Conservation (phyloP, 495 filamentous ascomycete genomes). For the Clohesyomyces aquaticus region DNA sequence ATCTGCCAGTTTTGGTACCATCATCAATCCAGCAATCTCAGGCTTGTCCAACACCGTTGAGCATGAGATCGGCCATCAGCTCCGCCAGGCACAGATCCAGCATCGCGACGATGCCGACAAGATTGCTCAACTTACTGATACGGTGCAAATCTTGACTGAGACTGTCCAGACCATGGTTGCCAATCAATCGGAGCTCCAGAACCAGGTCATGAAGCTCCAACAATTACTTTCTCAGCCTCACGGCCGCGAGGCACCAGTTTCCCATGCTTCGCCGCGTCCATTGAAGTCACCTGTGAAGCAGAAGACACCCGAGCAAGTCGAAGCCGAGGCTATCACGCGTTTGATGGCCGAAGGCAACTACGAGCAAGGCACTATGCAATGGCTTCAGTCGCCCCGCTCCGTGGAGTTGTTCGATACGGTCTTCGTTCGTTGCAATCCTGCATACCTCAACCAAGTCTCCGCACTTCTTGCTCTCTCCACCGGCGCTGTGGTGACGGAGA, state of each 20-base stretch:
- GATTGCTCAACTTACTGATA: slow-evolving; percentile 77
- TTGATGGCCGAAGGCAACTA: slow-evolving; percentile 67
- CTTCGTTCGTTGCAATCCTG: slow-evolving; percentile 72
- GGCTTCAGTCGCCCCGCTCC: slow-evolving; percentile 81
- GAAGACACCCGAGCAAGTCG: slow-evolving; percentile 64
- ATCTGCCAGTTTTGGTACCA: slow-evolving; percentile 60
- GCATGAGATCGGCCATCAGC: slow-evolving; percentile 62
- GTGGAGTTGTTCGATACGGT: slow-evolving; percentile 78
- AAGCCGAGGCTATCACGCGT: slow-evolving; percentile 65
- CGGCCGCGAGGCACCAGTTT: slow-evolving; percentile 8
- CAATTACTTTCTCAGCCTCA: slow-evolving; percentile 44
- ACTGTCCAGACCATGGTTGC: slow-evolving; percentile 73
- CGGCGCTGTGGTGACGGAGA: slow-evolving; percentile 74
- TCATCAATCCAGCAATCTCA: slow-evolving; percentile 67
- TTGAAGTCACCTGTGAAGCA: slow-evolving; percentile 30
- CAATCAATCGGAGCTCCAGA: slow-evolving; percentile 60
- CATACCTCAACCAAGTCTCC: slow-evolving; percentile 70
- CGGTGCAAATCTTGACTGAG: slow-evolving; percentile 71
- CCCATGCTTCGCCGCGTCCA: neutral
- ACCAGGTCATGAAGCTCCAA: slow-evolving; percentile 24
- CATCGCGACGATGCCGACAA: slow-evolving; percentile 72
- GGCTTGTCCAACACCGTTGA: slow-evolving; percentile 69
- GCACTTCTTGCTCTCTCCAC: slow-evolving; percentile 82
- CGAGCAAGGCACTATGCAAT: slow-evolving; percentile 64
- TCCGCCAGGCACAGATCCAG: slow-evolving; percentile 68